Evolutionary conservation across 2,329 filamentous ascomycete species (phyloP), one percentile per base, ranked within the genome.

Genomic region (Thielaviopsis cerberus): DNA sequence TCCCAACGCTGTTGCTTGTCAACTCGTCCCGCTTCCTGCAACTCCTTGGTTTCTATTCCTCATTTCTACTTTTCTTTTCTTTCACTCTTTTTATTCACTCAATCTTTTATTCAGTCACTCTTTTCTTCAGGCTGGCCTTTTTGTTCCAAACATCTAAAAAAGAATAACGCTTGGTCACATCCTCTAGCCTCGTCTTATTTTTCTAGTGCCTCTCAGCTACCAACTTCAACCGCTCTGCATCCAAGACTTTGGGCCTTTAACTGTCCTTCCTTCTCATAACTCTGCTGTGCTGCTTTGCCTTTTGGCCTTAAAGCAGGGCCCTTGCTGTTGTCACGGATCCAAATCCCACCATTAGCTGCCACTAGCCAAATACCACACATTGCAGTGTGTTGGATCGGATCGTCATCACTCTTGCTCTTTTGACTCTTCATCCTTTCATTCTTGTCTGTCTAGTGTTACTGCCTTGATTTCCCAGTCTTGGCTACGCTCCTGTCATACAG

Each of bases 261-360:
- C 34, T 10, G 3, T 41, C n/a, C 15, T 41, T 41, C 34, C n/a
- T 30, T 41, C n/a, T 13, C 50, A 52, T 52, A 57, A 26, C 57
- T 55, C 55, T 55, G 41, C 41, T 45, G n/a, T n/a, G n/a, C n/a
- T n/a, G n/a, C n/a, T n/a, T 41, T 41, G 34, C 34, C 34, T 41
- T 17, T 1, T 41, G 34, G 34, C 34, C 34, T 41, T 41, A 17
- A 41, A 41, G 34, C 34, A 41, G 34, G 34, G 34, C 15, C 34
- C 34, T 41, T 41, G 34, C 34, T 41, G 8, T 6, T 41, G 15
- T 41, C n/a, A 17, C 13, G 34, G 34, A 41, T 41, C 15, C 13
- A 41, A 41, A 41, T 37, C 34, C 13, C 34, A 41, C 34, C 34
- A 17, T 17, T 41, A 41, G 1, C 34, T 41, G 4, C n/a, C 34